These are phyloP conservation scores for Gynochthodes officinalis DNA, from an alignment of 257 asterid species.

Conservation along the genomic window DNA sequence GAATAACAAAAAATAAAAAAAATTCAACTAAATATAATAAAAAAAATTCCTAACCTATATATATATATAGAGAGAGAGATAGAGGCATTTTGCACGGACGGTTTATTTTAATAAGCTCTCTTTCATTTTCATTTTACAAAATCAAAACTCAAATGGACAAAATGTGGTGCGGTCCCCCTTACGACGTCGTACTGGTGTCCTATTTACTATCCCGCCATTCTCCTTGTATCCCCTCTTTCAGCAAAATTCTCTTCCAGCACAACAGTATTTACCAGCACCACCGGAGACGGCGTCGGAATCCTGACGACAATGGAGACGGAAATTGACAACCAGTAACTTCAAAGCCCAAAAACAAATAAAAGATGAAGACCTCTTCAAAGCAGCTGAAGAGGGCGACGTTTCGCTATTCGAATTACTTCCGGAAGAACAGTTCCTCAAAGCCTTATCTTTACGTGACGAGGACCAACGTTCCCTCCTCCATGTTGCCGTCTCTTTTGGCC, in stretches of 20 bases:
- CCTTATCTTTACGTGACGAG: conserved; percentile 69
- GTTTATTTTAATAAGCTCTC: too few species aligned
- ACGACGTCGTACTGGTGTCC: too few species aligned
- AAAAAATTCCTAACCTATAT: too few species aligned
- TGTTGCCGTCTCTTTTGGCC: conserved; percentile 78
- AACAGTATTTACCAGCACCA: background rate
- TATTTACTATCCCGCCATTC: background rate
- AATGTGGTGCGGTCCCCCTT: too few species aligned
- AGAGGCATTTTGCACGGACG: too few species aligned
- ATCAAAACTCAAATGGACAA: too few species aligned
- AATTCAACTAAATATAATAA: too few species aligned
- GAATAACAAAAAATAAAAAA: too few species aligned
- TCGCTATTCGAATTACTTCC: conserved; percentile 59
- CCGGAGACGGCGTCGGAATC: background rate
- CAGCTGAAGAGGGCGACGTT: conserved; percentile 68
- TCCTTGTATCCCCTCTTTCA: background rate
- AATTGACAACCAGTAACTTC: conserved; percentile 30
- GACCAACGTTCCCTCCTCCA: conserved; percentile 90
- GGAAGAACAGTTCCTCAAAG: conserved; percentile 50
- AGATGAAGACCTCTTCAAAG: conserved; percentile 57
- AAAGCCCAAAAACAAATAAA: conserved; percentile 18
- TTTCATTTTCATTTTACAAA: too few species aligned
- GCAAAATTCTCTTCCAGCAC: background rate
- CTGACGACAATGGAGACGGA: conserved; percentile 44
- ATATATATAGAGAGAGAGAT: too few species aligned